phyloP scores from a whole-genome alignment of 2,329 filamentous ascomycete species.

The Dothideomycetes sp. region DNA sequence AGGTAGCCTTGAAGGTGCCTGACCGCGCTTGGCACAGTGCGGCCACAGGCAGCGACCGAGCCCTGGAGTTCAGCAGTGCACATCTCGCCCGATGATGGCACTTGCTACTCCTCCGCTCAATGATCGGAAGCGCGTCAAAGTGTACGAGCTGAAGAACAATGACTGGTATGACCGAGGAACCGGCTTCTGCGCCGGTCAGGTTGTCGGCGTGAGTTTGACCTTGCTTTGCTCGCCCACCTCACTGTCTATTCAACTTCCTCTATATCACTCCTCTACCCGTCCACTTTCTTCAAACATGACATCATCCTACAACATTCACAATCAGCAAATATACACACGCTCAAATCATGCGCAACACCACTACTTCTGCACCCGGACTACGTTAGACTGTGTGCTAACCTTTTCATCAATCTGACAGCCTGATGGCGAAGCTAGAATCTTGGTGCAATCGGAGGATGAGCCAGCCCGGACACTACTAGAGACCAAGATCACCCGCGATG shows the following conservation, averaged over 20 bases:
- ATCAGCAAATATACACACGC: too few relatives aligned
- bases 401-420: too few relatives aligned
- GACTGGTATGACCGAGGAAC: conserved; percentile 99
- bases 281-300: too few relatives aligned
- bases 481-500: conserved; percentile 82
- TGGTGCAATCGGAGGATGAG: conserved; percentile 89
- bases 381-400: too few relatives aligned
- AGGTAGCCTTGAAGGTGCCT: too few relatives aligned
- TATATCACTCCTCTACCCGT: too few relatives aligned
- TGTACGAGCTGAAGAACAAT: conserved; percentile 96
- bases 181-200: conserved; percentile 78
- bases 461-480: conserved; percentile 74
- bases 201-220: conserved; percentile 52
- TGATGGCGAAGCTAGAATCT: conserved; percentile 78
- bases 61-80: conserved; percentile 8
- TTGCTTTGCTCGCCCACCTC: too few relatives aligned
- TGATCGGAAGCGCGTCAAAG: conserved; percentile 69
- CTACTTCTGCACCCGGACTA: too few relatives aligned
- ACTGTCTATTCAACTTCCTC: too few relatives aligned
- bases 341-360: too few relatives aligned
- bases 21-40: not conserved
- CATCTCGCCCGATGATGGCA: conserved; percentile 9
- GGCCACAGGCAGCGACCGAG: not conserved
- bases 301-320: too few relatives aligned
- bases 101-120: conserved; percentile 20